These are phyloP conservation scores for Thielaviopsis musarum DNA, from an alignment of 2,329 filamentous ascomycete species.

Conservation along the genomic window DNA sequence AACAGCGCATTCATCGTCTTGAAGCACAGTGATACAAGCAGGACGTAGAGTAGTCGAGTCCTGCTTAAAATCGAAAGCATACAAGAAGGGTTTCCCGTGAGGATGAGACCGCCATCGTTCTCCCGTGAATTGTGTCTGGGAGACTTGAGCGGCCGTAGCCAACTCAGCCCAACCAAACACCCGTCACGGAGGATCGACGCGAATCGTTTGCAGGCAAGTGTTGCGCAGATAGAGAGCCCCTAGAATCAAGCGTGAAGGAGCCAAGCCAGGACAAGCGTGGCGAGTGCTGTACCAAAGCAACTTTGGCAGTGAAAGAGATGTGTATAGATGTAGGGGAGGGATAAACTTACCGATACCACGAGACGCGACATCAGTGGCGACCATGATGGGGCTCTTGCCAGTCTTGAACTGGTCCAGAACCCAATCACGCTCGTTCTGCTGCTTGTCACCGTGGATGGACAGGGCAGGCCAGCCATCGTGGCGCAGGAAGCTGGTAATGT, in stretches of 20 bases:
- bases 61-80: background rate
- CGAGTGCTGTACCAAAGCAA: slow-evolving; percentile 28
- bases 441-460: slow-evolving; percentile 98
- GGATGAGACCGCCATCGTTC: background rate
- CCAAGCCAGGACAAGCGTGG: slow-evolving; percentile 44
- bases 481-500: slow-evolving; percentile 92
- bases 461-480: slow-evolving; percentile 96
- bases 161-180: slow-evolving; percentile 38
- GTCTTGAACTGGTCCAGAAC: slow-evolving; percentile 99
- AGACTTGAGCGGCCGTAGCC: background rate
- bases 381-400: slow-evolving; percentile 99
- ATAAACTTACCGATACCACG: slow-evolving; percentile 99
- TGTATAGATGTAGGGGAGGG: slow-evolving; percentile 21
- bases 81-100: background rate
- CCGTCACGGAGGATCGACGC: slow-evolving; percentile 5
- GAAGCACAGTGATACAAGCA: slow-evolving; percentile 3
- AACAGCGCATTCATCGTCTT: slow-evolving; percentile 9
- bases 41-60: slow-evolving; percentile 1
- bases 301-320: slow-evolving; percentile 17
- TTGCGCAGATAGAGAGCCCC: slow-evolving; percentile 73
- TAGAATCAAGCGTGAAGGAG: slow-evolving; percentile 90
- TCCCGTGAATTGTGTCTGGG: background rate
- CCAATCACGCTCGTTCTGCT: slow-evolving; percentile 99
- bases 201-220: slow-evolving; percentile 47
- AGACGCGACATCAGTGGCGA: slow-evolving; percentile 97